These are phyloP conservation scores for Colletotrichum paranaense DNA, from an alignment of 2,329 filamentous ascomycete genomes.

Conservation along the genomic window DNA sequence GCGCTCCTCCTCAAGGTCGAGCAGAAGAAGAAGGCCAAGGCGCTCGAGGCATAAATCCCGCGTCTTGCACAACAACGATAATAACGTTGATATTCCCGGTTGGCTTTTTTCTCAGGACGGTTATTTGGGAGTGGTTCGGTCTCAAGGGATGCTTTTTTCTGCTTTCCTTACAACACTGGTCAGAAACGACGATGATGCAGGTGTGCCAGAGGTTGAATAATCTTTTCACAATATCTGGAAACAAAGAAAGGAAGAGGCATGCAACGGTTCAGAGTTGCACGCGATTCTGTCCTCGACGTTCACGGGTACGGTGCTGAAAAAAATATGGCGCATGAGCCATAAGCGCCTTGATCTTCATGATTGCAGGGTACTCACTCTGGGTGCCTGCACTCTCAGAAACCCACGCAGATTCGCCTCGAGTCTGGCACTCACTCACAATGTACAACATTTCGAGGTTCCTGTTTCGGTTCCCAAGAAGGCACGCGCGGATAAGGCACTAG, in stretches of 20 bases:
- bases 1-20: constrained; percentile 95
- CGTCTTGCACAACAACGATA: constrained; percentile 1
- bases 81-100: constrained; percentile 23
- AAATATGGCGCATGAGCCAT: constrained; percentile 7
- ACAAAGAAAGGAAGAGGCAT: constrained; percentile 14
- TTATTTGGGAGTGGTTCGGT: constrained; percentile 26
- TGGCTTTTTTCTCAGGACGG: constrained; percentile 26
- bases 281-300: constrained; percentile 6
- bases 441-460: constrained; percentile 35
- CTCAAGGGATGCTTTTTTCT: constrained; percentile 21
- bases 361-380: neutral
- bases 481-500: constrained; percentile 33
- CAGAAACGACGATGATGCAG: constrained; percentile 26
- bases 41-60: constrained; percentile 39
- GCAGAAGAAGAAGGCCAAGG: constrained; percentile 90
- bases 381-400: neutral
- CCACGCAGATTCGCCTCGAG: constrained; percentile 24
- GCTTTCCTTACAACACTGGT: constrained; percentile 23
- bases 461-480: constrained; percentile 32
- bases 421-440: constrained; percentile 29
- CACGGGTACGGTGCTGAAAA: constrained; percentile 10
- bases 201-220: constrained; percentile 14
- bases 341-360: constrained; percentile 14
- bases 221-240: constrained; percentile 10
- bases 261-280: constrained; percentile 2